Evolutionary conservation across 208 protist genomes (phyloP).

Genomic region (Strigomonas culicis): DNA sequence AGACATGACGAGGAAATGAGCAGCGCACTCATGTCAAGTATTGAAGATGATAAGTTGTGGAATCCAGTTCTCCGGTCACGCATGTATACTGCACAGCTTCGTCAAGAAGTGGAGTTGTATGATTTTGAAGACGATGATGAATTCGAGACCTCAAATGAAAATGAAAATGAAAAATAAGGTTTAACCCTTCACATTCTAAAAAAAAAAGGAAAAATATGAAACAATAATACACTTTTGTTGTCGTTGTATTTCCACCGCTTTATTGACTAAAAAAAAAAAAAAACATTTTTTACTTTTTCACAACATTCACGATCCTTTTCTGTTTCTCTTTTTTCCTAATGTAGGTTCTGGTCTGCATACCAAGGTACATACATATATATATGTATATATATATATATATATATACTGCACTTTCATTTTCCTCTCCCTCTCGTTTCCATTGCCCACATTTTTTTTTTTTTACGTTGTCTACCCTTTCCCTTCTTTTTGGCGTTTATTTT

Average conservation of each 20-base stretch:
- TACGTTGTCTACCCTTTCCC: neutral
- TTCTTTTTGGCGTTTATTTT: neutral
- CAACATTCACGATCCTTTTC: neutral
- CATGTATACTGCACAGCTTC: conserved; percentile 46
- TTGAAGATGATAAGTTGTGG: conserved; percentile 90
- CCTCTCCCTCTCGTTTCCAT: neutral
- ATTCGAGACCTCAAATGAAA: neutral
- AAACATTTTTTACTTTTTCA: neutral
- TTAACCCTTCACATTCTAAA: no score
- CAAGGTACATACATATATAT: neutral
- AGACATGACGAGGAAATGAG: conserved; percentile 80
- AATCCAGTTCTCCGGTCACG: conserved; percentile 79
- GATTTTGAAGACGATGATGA: conserved; percentile 87
- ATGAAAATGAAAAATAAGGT: no score
- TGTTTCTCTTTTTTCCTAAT: conserved; percentile 11
- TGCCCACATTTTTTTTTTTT: neutral
- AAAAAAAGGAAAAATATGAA: no score
- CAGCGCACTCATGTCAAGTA: conserved; percentile 85
- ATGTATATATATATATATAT: neutral
- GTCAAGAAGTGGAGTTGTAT: conserved; percentile 69
- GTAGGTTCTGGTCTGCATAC: neutral
- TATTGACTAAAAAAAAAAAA: neutral
- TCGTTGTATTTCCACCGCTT: neutral
- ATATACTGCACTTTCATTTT: neutral
- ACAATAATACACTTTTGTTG: neutral